Evolutionary conservation across 2,329 filamentous ascomycete species (phyloP).

Genomic region (Sphaerulina vaccinii): DNA sequence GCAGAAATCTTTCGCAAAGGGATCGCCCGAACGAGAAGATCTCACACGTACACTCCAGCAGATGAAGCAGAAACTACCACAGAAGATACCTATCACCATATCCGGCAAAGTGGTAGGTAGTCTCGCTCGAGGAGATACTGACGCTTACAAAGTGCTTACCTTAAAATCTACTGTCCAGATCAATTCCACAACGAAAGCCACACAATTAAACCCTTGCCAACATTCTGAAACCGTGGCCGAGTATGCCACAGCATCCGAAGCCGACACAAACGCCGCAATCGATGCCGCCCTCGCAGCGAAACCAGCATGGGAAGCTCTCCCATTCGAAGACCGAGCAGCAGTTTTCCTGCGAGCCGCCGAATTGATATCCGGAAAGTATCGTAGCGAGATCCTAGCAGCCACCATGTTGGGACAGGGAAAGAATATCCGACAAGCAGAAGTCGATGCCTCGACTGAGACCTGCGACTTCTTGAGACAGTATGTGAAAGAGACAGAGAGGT

Average conservation of each 20-base stretch:
- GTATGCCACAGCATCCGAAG: slow-evolving; percentile 75
- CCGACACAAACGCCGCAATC: slow-evolving; percentile 76
- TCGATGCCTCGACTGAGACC: slow-evolving; percentile 87
- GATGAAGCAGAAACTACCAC: not conserved
- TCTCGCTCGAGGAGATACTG: not conserved
- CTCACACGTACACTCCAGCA: not conserved
- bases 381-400: slow-evolving; percentile 91
- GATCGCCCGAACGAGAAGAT: not conserved
- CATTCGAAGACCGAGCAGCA: slow-evolving; percentile 85
- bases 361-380: slow-evolving; percentile 82
- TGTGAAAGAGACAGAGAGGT: not conserved
- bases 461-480: slow-evolving; percentile 70
- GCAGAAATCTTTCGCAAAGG: not conserved
- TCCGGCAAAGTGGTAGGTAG: not conserved
- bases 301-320: slow-evolving; percentile 78
- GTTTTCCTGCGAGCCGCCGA: slow-evolving; percentile 95
- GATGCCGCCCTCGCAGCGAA: slow-evolving; percentile 81
- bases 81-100: not conserved
- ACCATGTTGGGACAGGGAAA: slow-evolving; percentile 96
- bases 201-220: not conserved
- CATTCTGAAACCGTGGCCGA: slow-evolving; percentile 58
- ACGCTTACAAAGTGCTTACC: not conserved
- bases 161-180: too few relatives aligned
- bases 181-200: not conserved
- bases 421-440: slow-evolving; percentile 97